Conservation (phyloP, 1,139 yeast genomes). For the Wickerhamomyces sp. region DNA sequence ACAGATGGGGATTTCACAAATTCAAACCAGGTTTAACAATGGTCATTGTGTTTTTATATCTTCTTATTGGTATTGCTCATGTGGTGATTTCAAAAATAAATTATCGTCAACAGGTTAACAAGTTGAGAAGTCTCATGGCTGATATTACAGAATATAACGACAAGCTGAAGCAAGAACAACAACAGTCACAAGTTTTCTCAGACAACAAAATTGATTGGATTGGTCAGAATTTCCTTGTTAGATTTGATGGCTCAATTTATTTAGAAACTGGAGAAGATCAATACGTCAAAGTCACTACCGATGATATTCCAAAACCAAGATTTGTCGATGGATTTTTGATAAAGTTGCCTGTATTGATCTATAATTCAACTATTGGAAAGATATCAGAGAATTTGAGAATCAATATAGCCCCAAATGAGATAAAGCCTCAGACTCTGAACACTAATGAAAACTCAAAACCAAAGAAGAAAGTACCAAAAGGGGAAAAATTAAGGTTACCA, state of each 20-base stretch:
- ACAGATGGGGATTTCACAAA: constrained; percentile 38
- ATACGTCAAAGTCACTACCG: constrained; percentile 20
- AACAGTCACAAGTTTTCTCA: constrained; percentile 16
- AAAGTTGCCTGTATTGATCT: constrained; percentile 38
- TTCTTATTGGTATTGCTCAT: constrained; percentile 54
- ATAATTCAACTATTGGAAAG: constrained; percentile 44
- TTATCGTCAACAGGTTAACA: constrained; percentile 52
- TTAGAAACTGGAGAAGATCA: constrained; percentile 43
- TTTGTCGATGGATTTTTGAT: constrained; percentile 53
- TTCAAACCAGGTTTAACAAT: constrained; percentile 53
- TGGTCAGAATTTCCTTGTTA: constrained; percentile 52
- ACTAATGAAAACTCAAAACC: constrained; percentile 19
- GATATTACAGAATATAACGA: constrained; percentile 36
- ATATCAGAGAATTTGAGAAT: constrained; percentile 9
- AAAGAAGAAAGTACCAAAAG: constrained; percentile 35
- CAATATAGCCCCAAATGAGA: constrained; percentile 7
- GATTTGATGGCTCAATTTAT: constrained; percentile 57
- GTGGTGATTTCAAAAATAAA: constrained; percentile 50
- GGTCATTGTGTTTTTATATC: constrained; percentile 44
- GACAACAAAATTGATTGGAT: constrained; percentile 40
- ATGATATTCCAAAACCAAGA: constrained; percentile 35
- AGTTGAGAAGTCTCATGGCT: constrained; percentile 47
- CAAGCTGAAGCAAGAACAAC: constrained; percentile 25
- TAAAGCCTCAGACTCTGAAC: constrained; percentile 1
- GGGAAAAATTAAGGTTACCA: constrained; percentile 47